A percentile compares a stretch with the other conserved stretches of the same genome.
Evolutionary conservation across 225 moss, liverwort and hornwort species (phyloP).

Genomic region (Polytrichum formosum): DNA sequence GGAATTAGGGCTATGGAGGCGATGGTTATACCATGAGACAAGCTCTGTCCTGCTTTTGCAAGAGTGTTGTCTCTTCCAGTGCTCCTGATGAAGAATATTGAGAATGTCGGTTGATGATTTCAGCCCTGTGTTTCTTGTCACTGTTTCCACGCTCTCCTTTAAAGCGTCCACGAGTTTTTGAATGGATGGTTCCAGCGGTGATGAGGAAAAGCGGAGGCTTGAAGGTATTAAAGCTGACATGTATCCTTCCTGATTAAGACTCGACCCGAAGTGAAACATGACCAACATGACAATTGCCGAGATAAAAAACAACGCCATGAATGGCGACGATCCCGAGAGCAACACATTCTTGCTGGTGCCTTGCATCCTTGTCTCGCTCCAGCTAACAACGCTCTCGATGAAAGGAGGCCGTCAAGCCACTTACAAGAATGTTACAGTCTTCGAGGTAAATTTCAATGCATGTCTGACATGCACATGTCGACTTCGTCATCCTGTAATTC

Average conservation of each 20-base stretch:
- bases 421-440: too few relatives aligned
- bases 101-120: not conserved
- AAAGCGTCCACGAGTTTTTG: slow-evolving; percentile 22
- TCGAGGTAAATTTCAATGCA: not conserved
- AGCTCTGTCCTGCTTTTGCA: slow-evolving; percentile 62
- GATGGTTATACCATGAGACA: slow-evolving; percentile 32
- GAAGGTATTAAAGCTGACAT: not conserved
- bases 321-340: not conserved
- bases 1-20: slow-evolving; percentile 27
- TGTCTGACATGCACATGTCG: not conserved
- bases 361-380: too few relatives aligned
- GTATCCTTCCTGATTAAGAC: not conserved
- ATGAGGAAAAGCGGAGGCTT: not conserved
- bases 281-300: not conserved
- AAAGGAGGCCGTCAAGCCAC: too few relatives aligned
- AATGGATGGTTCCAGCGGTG: slow-evolving; percentile 3
- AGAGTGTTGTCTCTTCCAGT: slow-evolving; percentile 43
- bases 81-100: slow-evolving; percentile 10
- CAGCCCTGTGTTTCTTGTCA: slow-evolving; percentile 26
- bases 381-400: too few relatives aligned
- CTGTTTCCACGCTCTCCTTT: slow-evolving; percentile 18
- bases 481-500: too few relatives aligned
- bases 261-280: not conserved
- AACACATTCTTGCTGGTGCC: not conserved
- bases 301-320: not conserved